These are phyloP conservation scores for Echinosophora koreensis DNA, from an alignment of 306 rosid species.

Conservation along the genomic window DNA sequence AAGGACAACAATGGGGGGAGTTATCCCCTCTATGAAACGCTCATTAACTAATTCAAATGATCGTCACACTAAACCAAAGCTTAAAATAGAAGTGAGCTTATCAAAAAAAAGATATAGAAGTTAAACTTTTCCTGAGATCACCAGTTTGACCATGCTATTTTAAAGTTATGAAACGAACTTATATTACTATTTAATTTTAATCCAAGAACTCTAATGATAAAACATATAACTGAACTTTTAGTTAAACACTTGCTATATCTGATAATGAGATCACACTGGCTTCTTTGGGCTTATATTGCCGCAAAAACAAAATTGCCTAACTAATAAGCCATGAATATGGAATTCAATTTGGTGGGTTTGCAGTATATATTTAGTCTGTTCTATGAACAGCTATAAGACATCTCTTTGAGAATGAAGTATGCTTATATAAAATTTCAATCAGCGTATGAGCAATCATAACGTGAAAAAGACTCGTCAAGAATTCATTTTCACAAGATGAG, in stretches of 20 bases:
- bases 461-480: not conserved
- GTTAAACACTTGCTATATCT: too few species aligned
- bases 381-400: not conserved
- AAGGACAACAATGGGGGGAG: not conserved
- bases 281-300: too few species aligned
- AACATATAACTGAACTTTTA: not conserved
- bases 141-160: constrained; percentile 4
- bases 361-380: not conserved
- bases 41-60: not conserved
- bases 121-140: not conserved
- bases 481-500: not conserved
- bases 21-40: not conserved
- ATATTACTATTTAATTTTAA: not conserved
- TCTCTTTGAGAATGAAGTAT: not conserved
- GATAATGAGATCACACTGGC: not conserved
- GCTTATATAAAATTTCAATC: not conserved
- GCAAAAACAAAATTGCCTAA: not conserved
- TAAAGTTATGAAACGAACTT: not conserved
- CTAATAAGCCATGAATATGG: not conserved
- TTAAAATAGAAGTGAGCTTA: too few species aligned
- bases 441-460: not conserved
- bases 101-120: constrained; percentile 8
- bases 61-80: not conserved
- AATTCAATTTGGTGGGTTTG: not conserved
- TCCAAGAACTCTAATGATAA: not conserved